Conservation (phyloP, 352 stramenopile species). For the Pythium periplocum region DNA sequence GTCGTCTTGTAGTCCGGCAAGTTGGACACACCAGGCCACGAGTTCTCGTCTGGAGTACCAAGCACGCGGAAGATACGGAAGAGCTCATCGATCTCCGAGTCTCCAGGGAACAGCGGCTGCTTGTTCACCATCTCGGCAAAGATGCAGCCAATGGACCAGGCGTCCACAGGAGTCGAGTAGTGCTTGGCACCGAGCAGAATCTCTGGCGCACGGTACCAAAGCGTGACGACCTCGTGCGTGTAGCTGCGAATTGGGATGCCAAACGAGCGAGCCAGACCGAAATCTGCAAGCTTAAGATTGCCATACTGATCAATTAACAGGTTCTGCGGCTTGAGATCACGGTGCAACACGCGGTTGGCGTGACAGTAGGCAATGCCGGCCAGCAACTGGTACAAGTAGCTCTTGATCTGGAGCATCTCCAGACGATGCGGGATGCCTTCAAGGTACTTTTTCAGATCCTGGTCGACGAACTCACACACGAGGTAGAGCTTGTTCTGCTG, state of each 20-base stretch:
- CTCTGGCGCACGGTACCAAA: constrained; percentile 95
- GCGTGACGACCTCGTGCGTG: constrained; percentile 94
- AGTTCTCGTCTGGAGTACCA: constrained; percentile 94
- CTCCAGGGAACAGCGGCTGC: constrained; percentile 85
- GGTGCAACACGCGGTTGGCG: constrained; percentile 94
- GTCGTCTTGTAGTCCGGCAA: constrained; percentile 97
- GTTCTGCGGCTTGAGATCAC: constrained; percentile 98
- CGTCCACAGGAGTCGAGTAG: constrained; percentile 92
- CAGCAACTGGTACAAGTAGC: constrained; percentile 78
- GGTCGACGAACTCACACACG: constrained; percentile 85
- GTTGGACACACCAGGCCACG: constrained; percentile 96
- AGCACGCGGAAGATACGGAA: constrained; percentile 98
- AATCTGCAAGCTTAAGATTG: constrained; percentile 91
- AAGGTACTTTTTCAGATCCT: constrained; percentile 87
- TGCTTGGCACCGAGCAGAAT: constrained; percentile 91
- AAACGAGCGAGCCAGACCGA: constrained; percentile 89
- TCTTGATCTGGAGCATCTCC: constrained; percentile 79
- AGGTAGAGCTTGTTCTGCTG: constrained; percentile 86
- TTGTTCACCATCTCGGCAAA: constrained; percentile 94
- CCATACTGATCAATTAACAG: constrained; percentile 86
- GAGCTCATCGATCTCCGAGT: constrained; percentile 99
- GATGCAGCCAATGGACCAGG: constrained; percentile 92
- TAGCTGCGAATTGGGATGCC: constrained; percentile 85
- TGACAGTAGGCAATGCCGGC: constrained; percentile 93
- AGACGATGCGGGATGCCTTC: constrained; percentile 90